A percentile compares a stretch with the other conserved stretches of the same genome.
Conservation (phyloP, 768 basidiomycete genomes). For the Kwoniella sp. region DNA sequence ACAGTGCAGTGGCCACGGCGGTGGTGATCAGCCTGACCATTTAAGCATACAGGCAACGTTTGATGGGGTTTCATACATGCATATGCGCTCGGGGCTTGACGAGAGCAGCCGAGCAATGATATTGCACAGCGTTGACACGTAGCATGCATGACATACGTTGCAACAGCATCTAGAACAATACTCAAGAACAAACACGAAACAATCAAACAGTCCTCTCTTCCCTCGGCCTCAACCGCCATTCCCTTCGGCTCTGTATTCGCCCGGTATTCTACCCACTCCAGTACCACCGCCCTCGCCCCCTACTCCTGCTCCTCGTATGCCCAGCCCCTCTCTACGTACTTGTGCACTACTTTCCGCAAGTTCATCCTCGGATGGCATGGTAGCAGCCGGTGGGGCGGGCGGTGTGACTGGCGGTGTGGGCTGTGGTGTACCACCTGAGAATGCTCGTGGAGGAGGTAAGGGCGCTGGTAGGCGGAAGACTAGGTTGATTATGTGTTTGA, state of each 20-base stretch:
- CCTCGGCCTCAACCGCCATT: neutral
- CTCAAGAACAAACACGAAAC: no score
- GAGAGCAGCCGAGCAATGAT: no score
- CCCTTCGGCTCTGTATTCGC: slow-evolving; percentile 31
- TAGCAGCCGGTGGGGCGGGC: neutral
- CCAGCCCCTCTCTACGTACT: neutral
- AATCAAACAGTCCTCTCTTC: neutral
- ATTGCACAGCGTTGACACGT: no score
- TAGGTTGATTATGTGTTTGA: slow-evolving; percentile 33
- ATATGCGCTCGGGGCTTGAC: no score
- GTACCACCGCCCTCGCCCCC: neutral
- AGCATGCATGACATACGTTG: no score
- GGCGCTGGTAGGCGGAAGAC: slow-evolving; percentile 38
- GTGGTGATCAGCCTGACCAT: no score
- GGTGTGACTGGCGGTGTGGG: slow-evolving; percentile 18
- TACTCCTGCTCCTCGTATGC: neutral
- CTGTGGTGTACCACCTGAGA: slow-evolving; percentile 41
- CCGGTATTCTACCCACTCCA: slow-evolving; percentile 32
- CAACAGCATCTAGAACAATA: no score
- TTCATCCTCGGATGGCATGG: slow-evolving; percentile 5
- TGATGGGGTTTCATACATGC: no score
- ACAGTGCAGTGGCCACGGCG: slow-evolving; percentile 4
- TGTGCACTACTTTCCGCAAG: neutral
- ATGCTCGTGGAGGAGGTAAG: slow-evolving; percentile 25
- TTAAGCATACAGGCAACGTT: no score